Evolutionary conservation across 257 asterid species (phyloP).

Genomic region (Cruciata laevipes): DNA sequence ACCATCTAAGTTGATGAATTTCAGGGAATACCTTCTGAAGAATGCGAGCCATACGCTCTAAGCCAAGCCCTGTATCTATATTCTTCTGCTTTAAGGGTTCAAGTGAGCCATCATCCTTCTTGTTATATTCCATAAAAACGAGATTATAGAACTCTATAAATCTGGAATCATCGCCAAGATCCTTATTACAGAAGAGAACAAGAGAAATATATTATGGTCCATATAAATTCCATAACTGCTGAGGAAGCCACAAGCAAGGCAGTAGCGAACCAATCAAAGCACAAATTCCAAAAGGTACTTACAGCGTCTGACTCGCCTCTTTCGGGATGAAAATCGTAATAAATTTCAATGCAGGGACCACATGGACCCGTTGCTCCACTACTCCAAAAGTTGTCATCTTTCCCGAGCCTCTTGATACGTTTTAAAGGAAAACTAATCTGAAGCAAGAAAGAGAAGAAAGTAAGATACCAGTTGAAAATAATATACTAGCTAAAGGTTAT

Average conservation of each 20-base stretch:
- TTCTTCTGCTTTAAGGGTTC: conserved; percentile 95
- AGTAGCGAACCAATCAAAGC: neutral
- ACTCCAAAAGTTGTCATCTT: conserved; percentile 95
- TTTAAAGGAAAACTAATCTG: conserved; percentile 75
- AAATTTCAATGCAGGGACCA: conserved; percentile 93
- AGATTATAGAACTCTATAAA: conserved; percentile 97
- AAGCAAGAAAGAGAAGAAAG: conserved; percentile 20
- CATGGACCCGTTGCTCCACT: conserved; percentile 96
- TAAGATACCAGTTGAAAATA: neutral
- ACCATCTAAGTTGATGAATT: neutral
- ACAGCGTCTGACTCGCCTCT: conserved; percentile 64
- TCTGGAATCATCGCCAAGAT: conserved; percentile 89
- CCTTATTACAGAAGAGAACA: conserved; percentile 36
- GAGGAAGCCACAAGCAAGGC: neutral
- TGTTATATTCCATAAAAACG: conserved; percentile 91
- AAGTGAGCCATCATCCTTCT: conserved; percentile 84
- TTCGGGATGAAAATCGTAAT: conserved; percentile 90
- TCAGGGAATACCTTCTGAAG: conserved; percentile 53
- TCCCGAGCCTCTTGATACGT: conserved; percentile 76
- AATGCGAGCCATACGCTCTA: conserved; percentile 96
- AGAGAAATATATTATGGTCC: neutral
- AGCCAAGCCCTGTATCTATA: conserved; percentile 93
- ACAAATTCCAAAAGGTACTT: conserved; percentile 25
- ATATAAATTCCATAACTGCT: neutral
- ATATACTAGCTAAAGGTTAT: neutral